Evolutionary conservation across 306 rosid genomes (phyloP).

Genomic region (Trichosanthes cucumerina): DNA sequence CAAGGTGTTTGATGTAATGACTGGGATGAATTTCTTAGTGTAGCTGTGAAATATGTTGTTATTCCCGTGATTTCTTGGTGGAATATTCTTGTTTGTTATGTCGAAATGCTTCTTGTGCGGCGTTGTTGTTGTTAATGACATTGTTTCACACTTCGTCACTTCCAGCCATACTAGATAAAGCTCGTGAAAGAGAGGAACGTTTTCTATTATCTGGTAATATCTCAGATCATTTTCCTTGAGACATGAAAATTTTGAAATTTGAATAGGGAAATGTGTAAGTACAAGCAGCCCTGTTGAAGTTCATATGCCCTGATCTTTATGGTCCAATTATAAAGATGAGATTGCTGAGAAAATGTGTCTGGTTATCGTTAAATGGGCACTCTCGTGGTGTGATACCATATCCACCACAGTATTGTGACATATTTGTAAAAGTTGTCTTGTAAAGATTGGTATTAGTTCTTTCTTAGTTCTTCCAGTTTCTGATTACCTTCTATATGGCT

Average conservation of each 20-base stretch:
- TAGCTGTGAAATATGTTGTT: not conserved
- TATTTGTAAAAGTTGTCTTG: not conserved
- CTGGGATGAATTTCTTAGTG: not conserved
- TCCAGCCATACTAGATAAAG: not conserved
- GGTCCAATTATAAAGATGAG: not conserved
- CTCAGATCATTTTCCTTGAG: not conserved
- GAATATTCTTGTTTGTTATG: not conserved
- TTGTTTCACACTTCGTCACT: not conserved
- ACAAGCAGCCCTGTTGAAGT: not conserved
- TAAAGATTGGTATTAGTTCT: not conserved
- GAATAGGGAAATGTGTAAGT: not conserved
- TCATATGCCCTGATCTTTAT: not conserved
- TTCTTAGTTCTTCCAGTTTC: not conserved
- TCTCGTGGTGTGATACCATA: not conserved
- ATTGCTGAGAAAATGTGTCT: not conserved
- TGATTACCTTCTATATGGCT: not conserved
- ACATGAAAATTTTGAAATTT: not conserved
- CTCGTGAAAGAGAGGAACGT: not conserved
- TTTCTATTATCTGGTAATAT: not conserved
- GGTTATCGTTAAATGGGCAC: not conserved
- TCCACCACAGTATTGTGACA: not conserved
- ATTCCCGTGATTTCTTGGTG: not conserved
- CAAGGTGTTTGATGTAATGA: conserved; percentile 6
- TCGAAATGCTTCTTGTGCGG: not conserved
- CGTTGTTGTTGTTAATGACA: not conserved